Base-by-base conservation (phyloP, 805 yeast species). In the Yarrowia deformans region DNA sequence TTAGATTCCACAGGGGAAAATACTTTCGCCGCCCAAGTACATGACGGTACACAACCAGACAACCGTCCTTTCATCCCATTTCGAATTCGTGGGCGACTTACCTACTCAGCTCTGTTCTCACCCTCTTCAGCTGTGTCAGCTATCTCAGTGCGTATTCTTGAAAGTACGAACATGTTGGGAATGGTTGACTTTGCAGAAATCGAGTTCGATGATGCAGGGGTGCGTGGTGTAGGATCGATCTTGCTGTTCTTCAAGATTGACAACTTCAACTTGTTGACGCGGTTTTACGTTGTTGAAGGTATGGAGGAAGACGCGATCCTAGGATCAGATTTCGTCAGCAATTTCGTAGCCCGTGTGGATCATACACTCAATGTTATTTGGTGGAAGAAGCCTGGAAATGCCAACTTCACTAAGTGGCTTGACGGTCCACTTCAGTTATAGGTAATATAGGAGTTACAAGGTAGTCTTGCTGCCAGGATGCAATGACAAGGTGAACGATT, bases 321-420 rank as follows among this genome's bases (percentile, higher is more conserved):
- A 34, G 66, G 66, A 1, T 60, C 66, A 1, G 66, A 60, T 10
- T 60, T 60, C 14, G 66, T 60, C 52, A 60, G 35, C 42, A 60
- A 60, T n/a, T 60, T 60, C 14, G 66, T 60, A 3, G 66, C 66
- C 16, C 66, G 66, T 2, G 46, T 60, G 2, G 66, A 60, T 9
- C 29, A 60, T 7, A 60, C 66, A 8, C 52, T 60, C 9, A 60
- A 60, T 19, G 66, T 60, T 6, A 19, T 60, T 10, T 60, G 66
- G 66, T 60, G 66, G 66, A 60, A 60, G 43, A 45, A 43, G 34
- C 52, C 32, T 5, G 64, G 64, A 7, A 40, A 42, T 19, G 66
- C 52, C 52, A 42, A 42, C 34, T 60, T 60, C 40, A 60, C 52
- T 7, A 60, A 60, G 43, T 60, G 66, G 66, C 66, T 60, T 32